Evolutionary conservation across 495 filamentous ascomycete genomes (phyloP).

Genomic region (Rusavskia elegans): DNA sequence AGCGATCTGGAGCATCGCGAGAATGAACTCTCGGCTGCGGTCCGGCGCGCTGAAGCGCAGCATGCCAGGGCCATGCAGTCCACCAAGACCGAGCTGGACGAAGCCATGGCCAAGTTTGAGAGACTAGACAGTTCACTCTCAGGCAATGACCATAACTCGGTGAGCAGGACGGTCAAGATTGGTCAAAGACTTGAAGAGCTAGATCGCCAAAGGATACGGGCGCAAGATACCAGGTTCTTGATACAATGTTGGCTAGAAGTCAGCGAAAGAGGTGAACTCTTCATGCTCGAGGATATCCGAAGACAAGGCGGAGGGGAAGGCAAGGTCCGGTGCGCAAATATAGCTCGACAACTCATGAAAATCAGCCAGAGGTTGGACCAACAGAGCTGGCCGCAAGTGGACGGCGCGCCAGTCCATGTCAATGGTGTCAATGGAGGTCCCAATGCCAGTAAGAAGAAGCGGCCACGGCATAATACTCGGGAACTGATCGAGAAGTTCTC

Average conservation of each 20-base stretch:
- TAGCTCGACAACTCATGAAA: constrained; percentile 73
- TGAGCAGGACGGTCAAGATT: constrained; percentile 83
- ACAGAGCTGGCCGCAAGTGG: constrained; percentile 46
- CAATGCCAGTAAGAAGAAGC: constrained; percentile 16
- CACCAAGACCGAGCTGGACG: constrained; percentile 72
- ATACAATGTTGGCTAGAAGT: constrained; percentile 94
- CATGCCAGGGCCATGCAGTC: constrained; percentile 79
- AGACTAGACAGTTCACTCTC: constrained; percentile 68
- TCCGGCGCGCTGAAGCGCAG: constrained; percentile 79
- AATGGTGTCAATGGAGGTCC: constrained; percentile 39
- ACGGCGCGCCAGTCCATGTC: constrained; percentile 32
- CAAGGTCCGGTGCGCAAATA: constrained; percentile 76
- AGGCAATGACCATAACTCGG: constrained; percentile 45
- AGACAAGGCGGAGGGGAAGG: constrained; percentile 65
- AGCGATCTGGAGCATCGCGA: constrained; percentile 75
- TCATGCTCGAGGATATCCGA: constrained; percentile 65
- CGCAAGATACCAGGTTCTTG: constrained; percentile 83
- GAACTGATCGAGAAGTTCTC: constrained; percentile 95
- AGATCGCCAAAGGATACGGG: constrained; percentile 77
- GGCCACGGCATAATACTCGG: constrained; percentile 47
- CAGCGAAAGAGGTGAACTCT: constrained; percentile 65
- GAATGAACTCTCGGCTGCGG: constrained; percentile 76
- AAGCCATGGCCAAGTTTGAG: constrained; percentile 81
- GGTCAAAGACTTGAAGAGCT: constrained; percentile 86
- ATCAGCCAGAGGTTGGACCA: constrained; percentile 77